A percentile compares a stretch with the other conserved stretches of the same genome.
Evolutionary conservation across 2,329 filamentous ascomycete genomes (phyloP).

Genomic region (Alternaria sp.): DNA sequence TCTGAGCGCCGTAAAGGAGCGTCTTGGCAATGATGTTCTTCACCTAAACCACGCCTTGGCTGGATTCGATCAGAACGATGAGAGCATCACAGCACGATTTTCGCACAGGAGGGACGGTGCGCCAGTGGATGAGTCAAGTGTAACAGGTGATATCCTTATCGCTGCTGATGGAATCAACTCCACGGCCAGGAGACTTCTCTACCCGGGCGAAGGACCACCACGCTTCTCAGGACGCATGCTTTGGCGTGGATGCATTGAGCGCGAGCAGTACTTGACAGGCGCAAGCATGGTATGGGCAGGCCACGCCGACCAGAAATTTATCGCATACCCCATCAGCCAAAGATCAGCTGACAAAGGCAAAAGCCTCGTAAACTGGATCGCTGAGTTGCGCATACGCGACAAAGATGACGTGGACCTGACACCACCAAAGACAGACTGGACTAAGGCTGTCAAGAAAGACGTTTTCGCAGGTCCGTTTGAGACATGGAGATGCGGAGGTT

Average conservation of each 20-base stretch:
- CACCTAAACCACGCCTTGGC: constrained; percentile 52
- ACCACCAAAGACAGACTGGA: constrained; percentile 57
- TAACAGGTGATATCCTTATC: constrained; percentile 49
- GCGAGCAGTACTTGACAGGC: constrained; percentile 53
- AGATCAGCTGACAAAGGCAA: constrained; percentile 48
- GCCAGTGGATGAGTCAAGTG: constrained; percentile 39
- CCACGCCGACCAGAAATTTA: constrained; percentile 59
- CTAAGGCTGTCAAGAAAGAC: constrained; percentile 53
- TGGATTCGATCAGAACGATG: constrained; percentile 48
- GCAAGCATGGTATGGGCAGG: constrained; percentile 58
- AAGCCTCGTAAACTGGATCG: constrained; percentile 58
- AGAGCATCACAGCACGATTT: constrained; percentile 52
- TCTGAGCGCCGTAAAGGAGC: constrained; percentile 53
- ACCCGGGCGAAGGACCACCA: constrained; percentile 56
- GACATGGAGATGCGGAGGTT: constrained; percentile 54
- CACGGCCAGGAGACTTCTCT: constrained; percentile 52
- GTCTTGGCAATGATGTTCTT: constrained; percentile 51
- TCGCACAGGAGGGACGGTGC: constrained; percentile 36
- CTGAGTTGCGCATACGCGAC: constrained; percentile 54
- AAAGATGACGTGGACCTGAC: constrained; percentile 55
- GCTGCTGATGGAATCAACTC: constrained; percentile 59
- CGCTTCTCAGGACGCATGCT: constrained; percentile 58
- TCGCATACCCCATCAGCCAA: constrained; percentile 57
- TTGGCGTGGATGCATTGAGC: constrained; percentile 56
- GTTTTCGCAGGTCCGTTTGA: constrained; percentile 53